Base-by-base conservation (phyloP, 139 green algal genomes). In the Edaphochlamys debaryana region DNA sequence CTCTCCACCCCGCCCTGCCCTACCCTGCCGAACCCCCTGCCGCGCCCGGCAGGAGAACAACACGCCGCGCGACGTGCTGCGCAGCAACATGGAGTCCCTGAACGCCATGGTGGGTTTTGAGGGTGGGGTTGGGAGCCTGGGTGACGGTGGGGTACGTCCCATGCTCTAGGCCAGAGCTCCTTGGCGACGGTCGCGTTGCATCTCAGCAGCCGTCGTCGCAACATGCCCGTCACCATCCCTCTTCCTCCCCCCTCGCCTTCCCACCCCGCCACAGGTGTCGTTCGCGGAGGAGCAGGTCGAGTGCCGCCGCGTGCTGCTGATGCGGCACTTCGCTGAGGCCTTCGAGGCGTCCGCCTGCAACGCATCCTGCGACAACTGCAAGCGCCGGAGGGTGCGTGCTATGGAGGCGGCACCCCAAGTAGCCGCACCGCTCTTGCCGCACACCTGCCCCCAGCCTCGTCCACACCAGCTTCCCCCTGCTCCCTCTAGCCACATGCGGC, bases 311-410 rank as follows among this genome's bases (percentile, higher is more conserved):
- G 86, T 93, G 74, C 85, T 96, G 79, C 86, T 98, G 79, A 92
- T 98, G 88, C 62, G 84, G n/a, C 92, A 98, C 86, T 98, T 98
- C 91, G 94, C 91, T 1, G 95, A 98, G 88, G 67, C 36, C n/a
- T 98, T 96, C 80, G 80, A 80, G 38, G 58, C 81, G 2, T 79
- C 70, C n/a, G 58, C 87, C 34, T 98, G 95, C 90, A 45, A 66
- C 2, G 71, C 75, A 71, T 95, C 90, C 19, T 98, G 95, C 85
- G 94, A 98, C 90, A 92, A 94, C 38, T 98, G 95, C 90, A 11
- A 72, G 29, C 52, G 83, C 63, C 69, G 68, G 2, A 34, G 78
- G 63, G 87, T 80, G 67, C 32, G 38, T 27, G 38, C 8, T 5
- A 11, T 38, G 37, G 40, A 19, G 60, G 60, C 5, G 60, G 60